Conservation (phyloP, 192 early-diverging fungal species). For the Entophlyctis luteolus region DNA sequence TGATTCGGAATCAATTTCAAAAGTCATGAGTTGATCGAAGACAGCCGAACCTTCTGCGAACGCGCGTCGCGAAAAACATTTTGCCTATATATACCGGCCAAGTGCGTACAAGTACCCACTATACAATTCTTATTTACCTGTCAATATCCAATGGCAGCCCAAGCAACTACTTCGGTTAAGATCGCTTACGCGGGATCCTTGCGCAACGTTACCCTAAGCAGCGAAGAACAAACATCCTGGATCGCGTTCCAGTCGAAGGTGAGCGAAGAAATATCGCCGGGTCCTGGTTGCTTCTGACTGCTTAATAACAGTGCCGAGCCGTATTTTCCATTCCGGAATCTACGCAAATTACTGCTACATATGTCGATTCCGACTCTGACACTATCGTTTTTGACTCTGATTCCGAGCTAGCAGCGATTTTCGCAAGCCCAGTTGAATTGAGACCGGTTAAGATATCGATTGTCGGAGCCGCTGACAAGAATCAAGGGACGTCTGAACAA, state of each 20-base stretch:
- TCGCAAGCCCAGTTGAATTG: neutral
- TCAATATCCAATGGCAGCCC: no score
- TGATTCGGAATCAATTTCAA: no score
- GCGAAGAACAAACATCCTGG: slow-evolving; percentile 7
- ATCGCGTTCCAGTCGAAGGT: slow-evolving; percentile 6
- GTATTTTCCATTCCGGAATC: slow-evolving; percentile 16
- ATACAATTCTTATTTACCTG: no score
- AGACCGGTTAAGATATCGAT: neutral
- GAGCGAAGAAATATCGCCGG: no score
- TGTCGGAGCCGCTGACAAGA: no score
- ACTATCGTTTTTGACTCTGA: slow-evolving; percentile 31
- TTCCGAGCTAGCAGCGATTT: slow-evolving; percentile 18
- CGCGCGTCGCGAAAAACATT: no score
- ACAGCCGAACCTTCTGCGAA: no score
- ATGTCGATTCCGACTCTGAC: slow-evolving; percentile 30
- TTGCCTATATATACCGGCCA: no score
- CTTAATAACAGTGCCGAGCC: slow-evolving; percentile 13
- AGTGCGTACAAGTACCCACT: no score
- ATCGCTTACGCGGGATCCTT: slow-evolving; percentile 8
- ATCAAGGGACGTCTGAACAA: no score
- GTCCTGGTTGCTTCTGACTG: no score
- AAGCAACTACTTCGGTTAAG: slow-evolving; percentile 18
- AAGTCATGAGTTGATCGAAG: no score
- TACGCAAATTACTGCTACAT: slow-evolving; percentile 21
- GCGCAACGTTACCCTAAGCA: neutral